phyloP scores from a whole-genome alignment of 2,329 filamentous ascomycete genomes.

The Hyphodiscus sp. region DNA sequence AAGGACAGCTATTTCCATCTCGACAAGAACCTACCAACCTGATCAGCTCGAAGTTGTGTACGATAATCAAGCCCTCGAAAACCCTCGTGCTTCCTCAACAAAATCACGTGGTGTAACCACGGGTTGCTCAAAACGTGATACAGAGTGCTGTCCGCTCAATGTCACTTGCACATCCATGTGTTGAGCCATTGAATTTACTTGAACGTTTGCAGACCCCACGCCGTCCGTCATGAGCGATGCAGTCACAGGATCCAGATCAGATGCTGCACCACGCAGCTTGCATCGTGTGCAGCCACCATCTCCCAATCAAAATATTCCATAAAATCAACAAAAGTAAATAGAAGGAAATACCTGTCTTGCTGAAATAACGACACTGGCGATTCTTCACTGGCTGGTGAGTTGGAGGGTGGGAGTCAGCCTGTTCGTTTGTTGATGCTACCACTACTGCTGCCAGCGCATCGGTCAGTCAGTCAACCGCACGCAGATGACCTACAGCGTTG shows the following conservation, averaged over 20 bases:
- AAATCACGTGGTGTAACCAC: conserved; percentile 23
- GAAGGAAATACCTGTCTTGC: conserved; percentile 21
- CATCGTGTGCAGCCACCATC: conserved; percentile 9
- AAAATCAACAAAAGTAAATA: conserved; percentile 8
- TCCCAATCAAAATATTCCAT: conserved; percentile 27
- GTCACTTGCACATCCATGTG: background rate
- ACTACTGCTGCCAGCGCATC: conserved; percentile 27
- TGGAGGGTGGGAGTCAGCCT: conserved; percentile 19
- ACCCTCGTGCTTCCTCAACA: conserved; percentile 5
- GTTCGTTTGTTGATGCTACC: conserved; percentile 16
- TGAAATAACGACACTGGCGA: conserved; percentile 28
- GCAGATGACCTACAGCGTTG: conserved; percentile 17
- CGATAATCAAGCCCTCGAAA: conserved; percentile 9
- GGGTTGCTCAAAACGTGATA: conserved; percentile 6
- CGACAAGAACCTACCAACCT: conserved; percentile 39
- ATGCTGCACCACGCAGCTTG: conserved; percentile 26
- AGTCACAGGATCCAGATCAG: conserved; percentile 24
- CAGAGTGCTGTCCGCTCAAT: background rate
- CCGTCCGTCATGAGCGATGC: conserved; percentile 17
- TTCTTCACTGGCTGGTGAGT: conserved; percentile 13
- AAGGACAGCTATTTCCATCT: conserved; percentile 44
- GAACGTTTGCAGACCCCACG: conserved; percentile 13
- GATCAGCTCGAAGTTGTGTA: conserved; percentile 21
- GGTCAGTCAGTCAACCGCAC: conserved; percentile 14
- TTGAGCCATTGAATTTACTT: background rate